These are phyloP conservation scores for Fusarium albosuccineum DNA, from an alignment of 2,329 filamentous ascomycete species.

Conservation along the genomic window DNA sequence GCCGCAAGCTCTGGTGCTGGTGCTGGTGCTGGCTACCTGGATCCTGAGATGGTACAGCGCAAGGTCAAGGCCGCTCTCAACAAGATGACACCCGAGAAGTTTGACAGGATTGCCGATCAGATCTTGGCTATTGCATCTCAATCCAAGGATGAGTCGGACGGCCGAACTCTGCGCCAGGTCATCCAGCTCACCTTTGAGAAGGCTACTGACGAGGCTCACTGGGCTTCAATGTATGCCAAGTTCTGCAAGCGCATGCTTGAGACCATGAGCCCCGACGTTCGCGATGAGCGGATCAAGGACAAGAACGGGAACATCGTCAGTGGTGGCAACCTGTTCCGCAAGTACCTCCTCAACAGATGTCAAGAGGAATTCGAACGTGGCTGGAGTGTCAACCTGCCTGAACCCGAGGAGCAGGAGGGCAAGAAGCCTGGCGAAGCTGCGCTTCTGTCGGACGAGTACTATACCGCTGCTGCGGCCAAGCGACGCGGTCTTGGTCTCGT, in stretches of 20 bases:
- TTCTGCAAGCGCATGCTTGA: conserved; percentile 98
- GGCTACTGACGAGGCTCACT: conserved; percentile 97
- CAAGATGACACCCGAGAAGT: conserved; percentile 99
- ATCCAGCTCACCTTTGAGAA: conserved; percentile 99
- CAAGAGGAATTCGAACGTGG: conserved; percentile 99
- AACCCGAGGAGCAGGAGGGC: conserved; percentile 62
- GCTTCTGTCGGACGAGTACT: conserved; percentile 97
- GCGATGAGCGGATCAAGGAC: conserved; percentile 94
- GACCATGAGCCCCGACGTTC: conserved; percentile 93
- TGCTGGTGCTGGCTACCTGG: conserved; percentile 71
- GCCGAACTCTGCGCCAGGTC: conserved; percentile 94
- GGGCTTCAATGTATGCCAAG: conserved; percentile 98
- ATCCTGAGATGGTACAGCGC: conserved; percentile 93
- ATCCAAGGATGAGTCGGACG: conserved; percentile 95
- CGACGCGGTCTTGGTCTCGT: conserved; percentile 96
- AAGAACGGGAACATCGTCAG: conserved; percentile 89
- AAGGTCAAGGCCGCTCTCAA: conserved; percentile 99
- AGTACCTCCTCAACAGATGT: conserved; percentile 97
- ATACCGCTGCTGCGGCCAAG: conserved; percentile 92
- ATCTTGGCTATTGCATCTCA: conserved; percentile 93
- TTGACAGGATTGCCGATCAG: conserved; percentile 93
- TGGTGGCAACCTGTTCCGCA: conserved; percentile 95
- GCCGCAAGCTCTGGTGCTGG: conserved; percentile 43
- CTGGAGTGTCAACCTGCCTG: conserved; percentile 90
- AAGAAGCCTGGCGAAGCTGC: conserved; percentile 76